Percentiles rank a stretch among this genome's conserved stretches.
Evolutionary conservation across 148 eudicot genomes (phyloP).

Genomic region (Chenopodium formosanum): DNA sequence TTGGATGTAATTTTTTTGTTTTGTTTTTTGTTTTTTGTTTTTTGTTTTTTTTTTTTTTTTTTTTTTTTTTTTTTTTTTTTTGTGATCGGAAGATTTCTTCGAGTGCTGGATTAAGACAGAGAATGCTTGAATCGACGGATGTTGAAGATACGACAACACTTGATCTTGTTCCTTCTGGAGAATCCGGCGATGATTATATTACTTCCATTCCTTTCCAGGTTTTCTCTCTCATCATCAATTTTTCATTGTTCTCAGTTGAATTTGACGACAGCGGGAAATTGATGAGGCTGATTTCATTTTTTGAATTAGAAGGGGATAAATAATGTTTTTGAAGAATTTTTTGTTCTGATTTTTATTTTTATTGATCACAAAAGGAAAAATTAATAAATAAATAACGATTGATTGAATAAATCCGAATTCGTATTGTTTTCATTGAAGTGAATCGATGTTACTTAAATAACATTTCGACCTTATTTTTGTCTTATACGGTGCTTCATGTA

Average conservation of each 20-base stretch:
- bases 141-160: slow-evolving; percentile 26
- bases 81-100: slow-evolving; percentile 27
- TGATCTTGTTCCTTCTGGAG: slow-evolving; percentile 58
- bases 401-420: not conserved
- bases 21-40: not conserved
- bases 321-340: not conserved
- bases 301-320: not conserved
- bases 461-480: not conserved
- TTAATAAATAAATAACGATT: not conserved
- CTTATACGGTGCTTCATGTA: not conserved
- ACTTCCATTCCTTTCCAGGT: slow-evolving; percentile 83
- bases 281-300: not conserved
- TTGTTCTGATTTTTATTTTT: too few relatives aligned
- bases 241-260: not conserved
- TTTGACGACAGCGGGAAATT: not conserved
- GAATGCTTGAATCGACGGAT: slow-evolving; percentile 35
- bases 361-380: too few relatives aligned
- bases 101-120: slow-evolving; percentile 34
- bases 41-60: not conserved
- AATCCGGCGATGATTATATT: slow-evolving; percentile 63
- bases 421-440: not conserved
- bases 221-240: slow-evolving; percentile 1
- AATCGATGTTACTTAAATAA: too few relatives aligned
- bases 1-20: not conserved
- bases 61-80: not conserved